These are phyloP conservation scores for Papilionanthe hybrid DNA, from an alignment of 116 monocot species.

Conservation along the genomic window DNA sequence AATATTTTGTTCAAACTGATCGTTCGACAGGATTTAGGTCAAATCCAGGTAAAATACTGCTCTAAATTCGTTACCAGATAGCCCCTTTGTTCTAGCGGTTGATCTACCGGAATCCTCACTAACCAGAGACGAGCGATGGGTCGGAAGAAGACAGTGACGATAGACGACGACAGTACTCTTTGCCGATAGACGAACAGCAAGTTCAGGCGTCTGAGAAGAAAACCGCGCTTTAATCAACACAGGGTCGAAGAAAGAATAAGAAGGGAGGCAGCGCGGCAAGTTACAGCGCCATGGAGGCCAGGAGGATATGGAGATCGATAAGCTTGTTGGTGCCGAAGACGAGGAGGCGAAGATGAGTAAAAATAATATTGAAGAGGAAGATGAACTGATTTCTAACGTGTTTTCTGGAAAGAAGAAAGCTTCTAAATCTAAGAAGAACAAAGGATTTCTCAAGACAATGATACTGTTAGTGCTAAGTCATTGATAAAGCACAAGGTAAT, in stretches of 20 bases:
- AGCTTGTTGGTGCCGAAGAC: slow-evolving; percentile 1
- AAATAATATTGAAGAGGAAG: not conserved
- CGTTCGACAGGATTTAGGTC: too few relatives aligned
- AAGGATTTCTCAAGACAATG: not conserved
- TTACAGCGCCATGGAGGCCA: slow-evolving; percentile 12
- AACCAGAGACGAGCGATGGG: slow-evolving; percentile 44
- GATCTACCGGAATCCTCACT: too few relatives aligned
- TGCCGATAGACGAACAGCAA: slow-evolving; percentile 49
- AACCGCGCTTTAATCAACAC: slow-evolving; percentile 10
- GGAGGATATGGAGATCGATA: not conserved
- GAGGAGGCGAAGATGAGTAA: slow-evolving; percentile 29
- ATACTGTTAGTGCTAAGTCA: not conserved
- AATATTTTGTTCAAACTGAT: too few relatives aligned
- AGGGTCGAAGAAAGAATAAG: slow-evolving; percentile 51
- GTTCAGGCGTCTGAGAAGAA: slow-evolving; percentile 20
- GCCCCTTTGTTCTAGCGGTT: too few relatives aligned
- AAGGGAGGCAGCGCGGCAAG: slow-evolving; percentile 22
- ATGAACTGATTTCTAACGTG: not conserved
- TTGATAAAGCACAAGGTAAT: slow-evolving; percentile 26
- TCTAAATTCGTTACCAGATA: too few relatives aligned
- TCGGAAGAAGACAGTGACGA: slow-evolving; percentile 71
- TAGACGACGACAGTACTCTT: slow-evolving; percentile 94
- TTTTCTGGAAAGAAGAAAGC: slow-evolving; percentile 34
- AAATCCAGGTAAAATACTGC: too few relatives aligned
- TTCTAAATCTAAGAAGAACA: slow-evolving; percentile 40